Base-by-base conservation (phyloP, 2,329 filamentous ascomycete genomes). In the Colletotrichum coccodes region DNA sequence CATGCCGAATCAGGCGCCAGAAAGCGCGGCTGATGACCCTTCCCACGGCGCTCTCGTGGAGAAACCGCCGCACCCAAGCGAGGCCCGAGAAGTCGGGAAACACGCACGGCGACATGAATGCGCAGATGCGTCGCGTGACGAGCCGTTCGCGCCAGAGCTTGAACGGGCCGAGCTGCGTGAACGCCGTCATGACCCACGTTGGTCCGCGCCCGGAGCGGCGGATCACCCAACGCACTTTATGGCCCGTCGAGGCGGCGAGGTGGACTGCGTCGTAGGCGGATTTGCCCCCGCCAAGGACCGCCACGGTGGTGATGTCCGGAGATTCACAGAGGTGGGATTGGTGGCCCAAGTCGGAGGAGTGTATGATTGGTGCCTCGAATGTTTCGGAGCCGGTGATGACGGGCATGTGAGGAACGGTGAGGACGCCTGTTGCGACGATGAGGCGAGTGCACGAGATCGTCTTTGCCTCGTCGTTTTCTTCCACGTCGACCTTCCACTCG, bases 221-320 rank as follows among this genome's bases (percentile, higher is more conserved):
- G 63, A 91, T 87, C 5, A 91, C 78, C 82, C 88, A 85, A 60
- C 87, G 83, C 9, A 90, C 88, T 60, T 84, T 79, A 46, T 85
- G 82, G 3, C 87, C 87, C 0, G 83, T 77, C 0, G 82, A 81
- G 6, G 86, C 88, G 60, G 86, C 87, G 2, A 85, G 82, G 73
- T 90, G 91, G 0, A 87, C 88, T 2, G 86, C 85, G 74, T 92
- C 90, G 82, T 86, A 91, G 2, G 87, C 87, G 1, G 87, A 90
- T 73, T 92, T 92, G 18, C 83, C 83, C 0, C 83, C 88, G 3
- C 90, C 91, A 4, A 92, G 80, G 3, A 92, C 83, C 0, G 86
- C 83, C 4, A 84, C 82, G 2, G 77, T 78, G 49, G 81, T 73
- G 26, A 76, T 60, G 4, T 79, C 9, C 72, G 81, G 53, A 71